Evolutionary conservation across 164 flowering plant species (phyloP).

Genomic region (Magnolia kwangsiensis): DNA sequence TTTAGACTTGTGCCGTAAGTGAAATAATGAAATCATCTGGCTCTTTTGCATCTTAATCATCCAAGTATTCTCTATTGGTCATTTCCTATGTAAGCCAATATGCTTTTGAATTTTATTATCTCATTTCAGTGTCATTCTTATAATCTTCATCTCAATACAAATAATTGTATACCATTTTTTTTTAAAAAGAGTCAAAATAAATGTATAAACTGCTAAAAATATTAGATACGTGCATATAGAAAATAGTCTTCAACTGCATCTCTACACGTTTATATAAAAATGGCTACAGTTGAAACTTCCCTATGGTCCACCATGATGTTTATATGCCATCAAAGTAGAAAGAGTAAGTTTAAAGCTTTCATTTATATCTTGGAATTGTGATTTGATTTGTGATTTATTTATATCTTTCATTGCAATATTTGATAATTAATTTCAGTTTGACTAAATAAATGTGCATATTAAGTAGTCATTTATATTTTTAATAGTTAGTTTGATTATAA

Average conservation of each 20-base stretch:
- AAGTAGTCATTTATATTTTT: no score
- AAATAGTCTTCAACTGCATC: slow-evolving; percentile 93
- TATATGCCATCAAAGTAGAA: no score
- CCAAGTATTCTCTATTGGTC: slow-evolving; percentile 77
- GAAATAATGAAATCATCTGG: slow-evolving; percentile 97
- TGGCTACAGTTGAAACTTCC: no score
- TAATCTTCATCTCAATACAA: neutral
- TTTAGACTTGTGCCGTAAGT: slow-evolving; percentile 77
- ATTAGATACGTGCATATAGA: slow-evolving; percentile 76
- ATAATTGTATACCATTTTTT: neutral
- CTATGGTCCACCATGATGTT: no score
- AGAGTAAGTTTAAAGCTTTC: no score
- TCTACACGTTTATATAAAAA: slow-evolving; percentile 49
- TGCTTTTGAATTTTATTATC: neutral
- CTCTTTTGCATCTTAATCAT: slow-evolving; percentile 99
- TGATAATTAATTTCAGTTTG: no score
- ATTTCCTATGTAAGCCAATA: slow-evolving; percentile 57
- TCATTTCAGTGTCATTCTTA: neutral
- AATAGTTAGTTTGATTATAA: no score
- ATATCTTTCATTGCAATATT: no score
- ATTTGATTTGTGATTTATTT: no score
- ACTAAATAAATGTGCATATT: no score
- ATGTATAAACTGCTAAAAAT: neutral
- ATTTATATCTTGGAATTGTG: no score
- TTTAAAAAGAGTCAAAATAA: neutral